Percentiles rank a stretch among this genome's conserved stretches.
phyloP scores from a whole-genome alignment of 1,139 yeast genomes.

The Debaryomyces psychrophilus region DNA sequence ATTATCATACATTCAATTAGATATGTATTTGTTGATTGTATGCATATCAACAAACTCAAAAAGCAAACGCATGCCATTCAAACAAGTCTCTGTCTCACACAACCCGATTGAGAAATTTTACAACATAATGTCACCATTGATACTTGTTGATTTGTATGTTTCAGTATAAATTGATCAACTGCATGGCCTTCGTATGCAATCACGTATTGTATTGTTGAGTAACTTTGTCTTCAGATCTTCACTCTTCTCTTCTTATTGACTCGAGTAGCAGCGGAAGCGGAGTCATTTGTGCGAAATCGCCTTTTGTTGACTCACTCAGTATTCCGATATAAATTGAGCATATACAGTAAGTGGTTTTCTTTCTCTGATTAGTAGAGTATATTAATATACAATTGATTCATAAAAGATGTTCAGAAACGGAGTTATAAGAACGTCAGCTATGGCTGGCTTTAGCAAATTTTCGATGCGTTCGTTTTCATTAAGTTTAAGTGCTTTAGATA shows the following conservation, averaged over 20 bases:
- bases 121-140: too few species aligned
- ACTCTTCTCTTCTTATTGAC: not conserved
- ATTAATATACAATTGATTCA: not conserved
- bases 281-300: constrained; percentile 1
- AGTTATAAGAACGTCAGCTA: not conserved
- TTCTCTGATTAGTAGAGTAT: not conserved
- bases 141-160: too few species aligned
- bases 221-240: not conserved
- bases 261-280: constrained; percentile 5
- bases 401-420: constrained; percentile 5
- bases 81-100: too few species aligned
- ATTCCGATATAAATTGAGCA: constrained; percentile 1
- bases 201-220: not conserved
- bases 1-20: too few species aligned
- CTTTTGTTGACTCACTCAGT: constrained; percentile 7
- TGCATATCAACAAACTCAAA: too few species aligned
- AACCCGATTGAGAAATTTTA: too few species aligned
- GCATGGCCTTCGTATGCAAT: too few species aligned
- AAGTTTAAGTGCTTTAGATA: constrained; percentile 34
- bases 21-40: too few species aligned
- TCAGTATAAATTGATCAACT: too few species aligned
- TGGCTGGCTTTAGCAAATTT: constrained; percentile 1
- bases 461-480: constrained; percentile 28
- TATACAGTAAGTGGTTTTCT: not conserved
- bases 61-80: too few species aligned